Conservation (phyloP, 768 basidiomycete genomes). For the Termitomyces sp. region DNA sequence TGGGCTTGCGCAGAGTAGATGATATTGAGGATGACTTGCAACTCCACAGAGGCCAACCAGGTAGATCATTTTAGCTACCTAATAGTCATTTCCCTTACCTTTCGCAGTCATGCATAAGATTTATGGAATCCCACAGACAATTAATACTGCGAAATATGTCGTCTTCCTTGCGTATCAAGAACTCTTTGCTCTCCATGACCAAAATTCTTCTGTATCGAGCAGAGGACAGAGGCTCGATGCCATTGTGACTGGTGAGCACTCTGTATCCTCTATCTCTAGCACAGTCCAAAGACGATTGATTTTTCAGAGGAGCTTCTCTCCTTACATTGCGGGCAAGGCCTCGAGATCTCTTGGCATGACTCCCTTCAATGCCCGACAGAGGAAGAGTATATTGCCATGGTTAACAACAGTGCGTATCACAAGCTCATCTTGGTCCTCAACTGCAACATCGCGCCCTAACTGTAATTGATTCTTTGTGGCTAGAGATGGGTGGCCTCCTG, state of each 20-base stretch:
- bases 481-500: constrained; percentile 94
- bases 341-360: constrained; percentile 95
- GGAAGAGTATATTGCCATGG: constrained; percentile 94
- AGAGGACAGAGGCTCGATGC: constrained; percentile 53
- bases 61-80: constrained; percentile 29
- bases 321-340: constrained; percentile 93
- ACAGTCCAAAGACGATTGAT: not conserved
- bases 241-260: constrained; percentile 66
- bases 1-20: no score
- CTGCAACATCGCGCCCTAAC: no score
- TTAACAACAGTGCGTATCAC: constrained; percentile 76
- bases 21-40: constrained; percentile 92
- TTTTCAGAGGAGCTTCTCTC: constrained; percentile 64
- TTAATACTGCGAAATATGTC: constrained; percentile 96
- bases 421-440: no score
- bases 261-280: not conserved
- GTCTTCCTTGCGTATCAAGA: constrained; percentile 94
- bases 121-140: constrained; percentile 94
- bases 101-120: constrained; percentile 85
- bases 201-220: constrained; percentile 14
- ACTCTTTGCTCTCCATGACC: constrained; percentile 57
- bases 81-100: not conserved
- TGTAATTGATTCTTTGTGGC: no score
- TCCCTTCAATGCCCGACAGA: constrained; percentile 89
- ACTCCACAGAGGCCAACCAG: constrained; percentile 82